Evolutionary conservation across 352 stramenopile genomes (phyloP).

Genomic region (Blastocystis sp.): DNA sequence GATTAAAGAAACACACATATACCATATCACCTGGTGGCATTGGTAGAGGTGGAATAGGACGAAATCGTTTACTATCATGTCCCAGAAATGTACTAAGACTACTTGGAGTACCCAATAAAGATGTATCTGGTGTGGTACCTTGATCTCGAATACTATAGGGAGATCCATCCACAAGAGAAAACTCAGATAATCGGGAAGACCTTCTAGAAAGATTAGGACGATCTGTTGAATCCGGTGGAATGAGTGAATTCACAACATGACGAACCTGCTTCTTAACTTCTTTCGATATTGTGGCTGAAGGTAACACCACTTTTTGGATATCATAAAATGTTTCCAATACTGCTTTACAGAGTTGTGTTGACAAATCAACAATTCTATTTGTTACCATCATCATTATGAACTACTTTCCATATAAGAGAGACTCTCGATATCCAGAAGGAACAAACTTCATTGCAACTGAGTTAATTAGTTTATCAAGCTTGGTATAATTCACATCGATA

Average conservation of each 20-base stretch:
- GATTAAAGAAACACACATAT: too few species aligned
- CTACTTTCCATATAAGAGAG: not conserved
- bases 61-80: conserved; percentile 13
- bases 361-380: conserved; percentile 33
- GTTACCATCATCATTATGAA: not conserved
- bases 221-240: not conserved
- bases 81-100: conserved; percentile 23
- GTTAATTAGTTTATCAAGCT: conserved; percentile 5
- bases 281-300: not conserved
- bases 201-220: not conserved
- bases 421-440: not conserved
- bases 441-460: not conserved
- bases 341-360: conserved; percentile 6
- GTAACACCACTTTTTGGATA: not conserved
- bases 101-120: conserved; percentile 29
- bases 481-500: conserved; percentile 20
- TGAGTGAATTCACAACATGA: conserved; percentile 32
- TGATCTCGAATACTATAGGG: not conserved
- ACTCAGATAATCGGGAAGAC: not conserved
- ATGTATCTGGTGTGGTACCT: not conserved
- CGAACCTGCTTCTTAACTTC: conserved; percentile 24
- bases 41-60: not conserved
- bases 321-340: conserved; percentile 44
- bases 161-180: conserved; percentile 2
- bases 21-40: not conserved